Evolutionary conservation across 371 early-diverging fungal genomes (phyloP), one percentile per base, ranked within the genome.

Genomic region (Mortierella sp.): DNA sequence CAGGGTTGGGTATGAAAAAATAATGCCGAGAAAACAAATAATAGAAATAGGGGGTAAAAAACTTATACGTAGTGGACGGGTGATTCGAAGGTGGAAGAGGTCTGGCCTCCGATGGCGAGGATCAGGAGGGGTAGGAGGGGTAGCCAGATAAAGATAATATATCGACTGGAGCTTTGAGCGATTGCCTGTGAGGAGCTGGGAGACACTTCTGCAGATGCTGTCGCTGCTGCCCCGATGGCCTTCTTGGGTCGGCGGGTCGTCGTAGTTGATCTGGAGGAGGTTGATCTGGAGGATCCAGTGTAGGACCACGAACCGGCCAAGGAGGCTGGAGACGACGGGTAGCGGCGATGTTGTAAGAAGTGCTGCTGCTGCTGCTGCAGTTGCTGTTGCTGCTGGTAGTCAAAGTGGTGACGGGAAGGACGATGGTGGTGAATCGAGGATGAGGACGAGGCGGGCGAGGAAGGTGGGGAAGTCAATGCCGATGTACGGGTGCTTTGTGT

Each of bases 41-140:
- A 39, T 41, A 64, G 16, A 40, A 40, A 24, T 43, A 43, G 43
- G 43, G 8, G 10, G 41, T n/a, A 40, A 7, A 34, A 2, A 31
- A 24, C 71, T 73, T 66, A 66, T 66, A 37, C 58, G 44, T 80
- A 80, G 41, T 66, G 73, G 10, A 68, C 73, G 29, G 82, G 74
- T 0, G 77, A 70, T 63, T 81, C 77, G 34, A 81, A 81, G 29
- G 71, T 77, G 50, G 82, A 66, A 8, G 82, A 81, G 1, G 77
- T 76, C 70, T 73, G 82, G 7, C 82, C 82, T 63, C 77, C 76
- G 16, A 77, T 41, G 2, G 82, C 82, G 16, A 81, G 71, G 58
- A 81, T 73, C 63, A 81, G 24, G 26, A 81, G 71, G 19, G 77
- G 77, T 19, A 81, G 24, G 39, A 81, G 53, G 7, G 82, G 82